These are phyloP conservation scores for Astrephomene gubernaculifera DNA, from an alignment of 139 green algal genomes.

Conservation along the genomic window DNA sequence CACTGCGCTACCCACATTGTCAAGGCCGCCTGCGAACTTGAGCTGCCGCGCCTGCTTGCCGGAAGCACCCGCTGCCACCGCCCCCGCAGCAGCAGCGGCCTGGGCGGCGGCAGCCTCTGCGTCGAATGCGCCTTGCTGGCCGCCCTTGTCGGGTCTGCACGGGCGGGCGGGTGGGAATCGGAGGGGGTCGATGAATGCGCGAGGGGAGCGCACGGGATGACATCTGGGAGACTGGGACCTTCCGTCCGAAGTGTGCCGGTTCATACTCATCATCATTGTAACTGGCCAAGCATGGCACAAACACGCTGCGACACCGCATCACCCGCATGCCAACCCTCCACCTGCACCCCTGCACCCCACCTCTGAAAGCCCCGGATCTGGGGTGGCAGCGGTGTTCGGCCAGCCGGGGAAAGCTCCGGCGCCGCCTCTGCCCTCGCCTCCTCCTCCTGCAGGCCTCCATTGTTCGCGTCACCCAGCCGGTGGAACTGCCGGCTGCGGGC, in stretches of 20 bases:
- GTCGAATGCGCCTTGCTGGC: background rate
- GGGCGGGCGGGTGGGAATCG: background rate
- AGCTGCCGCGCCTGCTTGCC: background rate
- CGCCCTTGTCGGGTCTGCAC: slow-evolving; percentile 13
- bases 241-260: no score
- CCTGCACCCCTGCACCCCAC: no score
- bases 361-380: slow-evolving; percentile 19
- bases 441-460: background rate
- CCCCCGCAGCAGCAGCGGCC: background rate
- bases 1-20: background rate
- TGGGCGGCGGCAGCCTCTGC: background rate
- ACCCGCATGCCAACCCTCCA: no score
- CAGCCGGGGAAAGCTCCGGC: no score
- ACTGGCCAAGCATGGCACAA: no score
- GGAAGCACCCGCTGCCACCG: background rate
- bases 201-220: no score
- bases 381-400: no score
- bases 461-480: background rate
- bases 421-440: background rate
- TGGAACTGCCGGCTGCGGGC: slow-evolving; percentile 4
- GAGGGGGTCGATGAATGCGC: no score
- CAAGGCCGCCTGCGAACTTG: slow-evolving; percentile 7
- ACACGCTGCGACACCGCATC: no score
- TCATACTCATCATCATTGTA: no score
- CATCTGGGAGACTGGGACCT: no score